phyloP scores from a whole-genome alignment of 2,329 filamentous ascomycete species.

The Calonectria henricotiae region DNA sequence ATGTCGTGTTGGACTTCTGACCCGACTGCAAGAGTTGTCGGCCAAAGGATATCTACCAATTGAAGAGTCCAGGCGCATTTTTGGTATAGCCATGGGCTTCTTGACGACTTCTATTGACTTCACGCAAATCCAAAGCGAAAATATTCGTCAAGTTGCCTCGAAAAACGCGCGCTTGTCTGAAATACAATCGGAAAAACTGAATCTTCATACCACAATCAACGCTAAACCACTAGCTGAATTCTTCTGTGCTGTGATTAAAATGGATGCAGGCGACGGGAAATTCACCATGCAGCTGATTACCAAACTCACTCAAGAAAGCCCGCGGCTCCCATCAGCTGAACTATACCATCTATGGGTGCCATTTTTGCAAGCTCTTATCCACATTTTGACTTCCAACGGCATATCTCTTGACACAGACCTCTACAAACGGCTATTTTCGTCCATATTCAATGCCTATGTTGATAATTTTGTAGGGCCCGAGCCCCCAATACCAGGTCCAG shows the following conservation, averaged over 20 bases:
- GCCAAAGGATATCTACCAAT: neutral
- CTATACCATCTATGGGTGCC: slow-evolving; percentile 54
- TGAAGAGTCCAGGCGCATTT: neutral
- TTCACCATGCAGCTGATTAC: slow-evolving; percentile 42
- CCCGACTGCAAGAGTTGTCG: neutral
- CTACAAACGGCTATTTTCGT: slow-evolving; percentile 50
- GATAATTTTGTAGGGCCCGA: slow-evolving; percentile 45
- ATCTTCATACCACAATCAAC: slow-evolving; percentile 8
- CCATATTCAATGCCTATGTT: slow-evolving; percentile 47
- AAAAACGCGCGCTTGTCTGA: too few relatives aligned
- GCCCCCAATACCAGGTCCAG: slow-evolving; percentile 34
- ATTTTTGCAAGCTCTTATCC: slow-evolving; percentile 48
- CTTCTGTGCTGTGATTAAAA: slow-evolving; percentile 28
- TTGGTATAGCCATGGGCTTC: neutral
- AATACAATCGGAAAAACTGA: neutral
- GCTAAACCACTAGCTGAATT: slow-evolving; percentile 30
- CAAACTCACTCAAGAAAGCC: slow-evolving; percentile 40
- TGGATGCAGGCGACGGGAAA: slow-evolving; percentile 39
- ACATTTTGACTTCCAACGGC: slow-evolving; percentile 33
- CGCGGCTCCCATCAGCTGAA: slow-evolving; percentile 36
- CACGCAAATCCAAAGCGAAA: neutral
- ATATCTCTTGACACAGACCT: slow-evolving; percentile 35
- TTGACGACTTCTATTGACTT: neutral
- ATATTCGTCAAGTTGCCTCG: neutral
- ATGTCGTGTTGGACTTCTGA: neutral